These are phyloP conservation scores for Epichloe typhina DNA, from an alignment of 2,329 filamentous ascomycete genomes.

Conservation along the genomic window DNA sequence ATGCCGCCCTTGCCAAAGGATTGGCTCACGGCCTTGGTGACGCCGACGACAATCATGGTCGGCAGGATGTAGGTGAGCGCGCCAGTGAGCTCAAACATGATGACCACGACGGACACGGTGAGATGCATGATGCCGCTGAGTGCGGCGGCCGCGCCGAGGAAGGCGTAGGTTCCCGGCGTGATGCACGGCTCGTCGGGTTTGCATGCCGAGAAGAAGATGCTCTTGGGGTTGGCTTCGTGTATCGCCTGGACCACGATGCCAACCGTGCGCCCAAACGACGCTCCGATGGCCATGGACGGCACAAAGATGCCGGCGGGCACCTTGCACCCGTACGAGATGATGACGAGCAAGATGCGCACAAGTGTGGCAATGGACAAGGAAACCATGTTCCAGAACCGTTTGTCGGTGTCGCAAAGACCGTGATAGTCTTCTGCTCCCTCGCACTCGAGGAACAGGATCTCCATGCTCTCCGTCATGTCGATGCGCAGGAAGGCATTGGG, in stretches of 20 bases:
- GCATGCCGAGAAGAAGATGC: constrained; percentile 78
- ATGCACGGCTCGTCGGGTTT: constrained; percentile 89
- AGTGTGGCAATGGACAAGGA: constrained; percentile 70
- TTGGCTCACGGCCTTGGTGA: constrained; percentile 87
- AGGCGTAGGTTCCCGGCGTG: constrained; percentile 92
- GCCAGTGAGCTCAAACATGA: constrained; percentile 99
- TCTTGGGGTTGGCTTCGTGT: constrained; percentile 70
- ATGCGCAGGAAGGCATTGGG: constrained; percentile 91
- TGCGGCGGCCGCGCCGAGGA: constrained; percentile 82
- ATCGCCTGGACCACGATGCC: constrained; percentile 87
- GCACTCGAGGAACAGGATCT: constrained; percentile 90
- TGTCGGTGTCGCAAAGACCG: constrained; percentile 68
- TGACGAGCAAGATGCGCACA: constrained; percentile 71
- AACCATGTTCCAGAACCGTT: constrained; percentile 64
- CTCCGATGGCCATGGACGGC: constrained; percentile 93
- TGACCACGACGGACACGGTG: constrained; percentile 90
- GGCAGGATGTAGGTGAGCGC: constrained; percentile 92
- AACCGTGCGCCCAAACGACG: constrained; percentile 85
- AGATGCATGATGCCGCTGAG: constrained; percentile 97
- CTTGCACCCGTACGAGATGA: constrained; percentile 95
- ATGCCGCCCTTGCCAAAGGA: constrained; percentile 93
- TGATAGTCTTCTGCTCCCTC: constrained; percentile 81
- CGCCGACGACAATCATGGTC: constrained; percentile 97
- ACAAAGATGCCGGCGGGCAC: constrained; percentile 97
- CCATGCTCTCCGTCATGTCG: constrained; percentile 99